Evolutionary conservation across 495 filamentous ascomycete species (phyloP).

Genomic region (Apiosordaria backusii): DNA sequence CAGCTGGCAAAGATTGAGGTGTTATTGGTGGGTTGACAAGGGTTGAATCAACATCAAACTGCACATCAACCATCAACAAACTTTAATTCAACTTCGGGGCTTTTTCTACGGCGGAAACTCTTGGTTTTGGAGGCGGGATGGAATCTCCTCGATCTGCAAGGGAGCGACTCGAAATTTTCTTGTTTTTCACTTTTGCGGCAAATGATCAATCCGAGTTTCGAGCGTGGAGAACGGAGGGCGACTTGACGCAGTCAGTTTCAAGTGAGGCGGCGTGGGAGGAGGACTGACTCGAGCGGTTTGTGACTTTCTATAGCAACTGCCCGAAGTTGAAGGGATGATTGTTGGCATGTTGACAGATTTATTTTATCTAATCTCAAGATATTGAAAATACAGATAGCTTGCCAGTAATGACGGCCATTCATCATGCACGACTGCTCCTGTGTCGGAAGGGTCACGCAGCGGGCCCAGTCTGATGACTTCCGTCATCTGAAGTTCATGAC

Average conservation of each 20-base stretch:
- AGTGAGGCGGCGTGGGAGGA: not conserved
- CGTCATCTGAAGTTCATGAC: slow-evolving; percentile 9
- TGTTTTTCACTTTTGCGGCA: not conserved
- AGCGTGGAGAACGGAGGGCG: not conserved
- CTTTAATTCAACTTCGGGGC: not conserved
- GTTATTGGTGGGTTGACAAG: not conserved
- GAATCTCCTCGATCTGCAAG: not conserved
- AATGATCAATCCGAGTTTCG: slow-evolving; percentile 1
- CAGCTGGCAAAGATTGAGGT: no score
- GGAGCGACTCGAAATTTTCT: not conserved
- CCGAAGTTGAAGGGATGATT: not conserved
- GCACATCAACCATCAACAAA: not conserved
- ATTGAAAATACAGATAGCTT: no score
- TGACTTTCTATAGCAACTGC: not conserved
- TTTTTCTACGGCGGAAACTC: not conserved
- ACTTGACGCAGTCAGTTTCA: not conserved
- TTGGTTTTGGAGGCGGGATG: not conserved
- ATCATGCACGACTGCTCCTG: not conserved
- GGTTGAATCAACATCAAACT: not conserved
- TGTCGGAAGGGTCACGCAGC: not conserved
- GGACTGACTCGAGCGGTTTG: slow-evolving; percentile 2
- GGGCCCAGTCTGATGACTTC: not conserved
- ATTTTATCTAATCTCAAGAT: not conserved
- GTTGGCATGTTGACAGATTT: not conserved
- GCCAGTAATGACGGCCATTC: not conserved